phyloP scores from a whole-genome alignment of 2,329 filamentous ascomycete genomes.

The Penicillium fuscoglaucum region DNA sequence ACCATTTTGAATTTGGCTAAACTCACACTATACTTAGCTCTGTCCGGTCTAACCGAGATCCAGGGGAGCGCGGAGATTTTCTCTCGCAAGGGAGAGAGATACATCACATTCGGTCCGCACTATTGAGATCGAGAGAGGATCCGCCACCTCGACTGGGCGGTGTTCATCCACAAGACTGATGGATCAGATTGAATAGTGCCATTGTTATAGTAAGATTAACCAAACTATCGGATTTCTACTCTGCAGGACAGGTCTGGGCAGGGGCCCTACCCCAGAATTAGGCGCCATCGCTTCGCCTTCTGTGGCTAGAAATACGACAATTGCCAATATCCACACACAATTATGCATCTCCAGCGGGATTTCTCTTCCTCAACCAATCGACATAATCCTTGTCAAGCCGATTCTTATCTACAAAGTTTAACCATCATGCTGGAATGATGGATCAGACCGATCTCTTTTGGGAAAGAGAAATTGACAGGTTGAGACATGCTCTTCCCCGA shows the following conservation, averaged over 20 bases:
- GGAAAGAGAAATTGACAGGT: constrained; percentile 16
- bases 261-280: constrained; percentile 5
- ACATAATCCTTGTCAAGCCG: neutral
- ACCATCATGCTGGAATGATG: constrained; percentile 20
- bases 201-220: constrained; percentile 19
- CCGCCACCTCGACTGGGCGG: constrained; percentile 1
- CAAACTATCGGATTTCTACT: constrained; percentile 11
- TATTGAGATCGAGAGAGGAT: constrained; percentile 15
- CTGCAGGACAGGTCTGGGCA: constrained; percentile 2
- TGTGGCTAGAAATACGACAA: neutral
- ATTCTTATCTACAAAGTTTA: constrained; percentile 16
- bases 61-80: constrained; percentile 5
- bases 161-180: constrained; percentile 12
- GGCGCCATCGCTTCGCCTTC: neutral
- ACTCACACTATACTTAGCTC: neutral
- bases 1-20: neutral
- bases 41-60: neutral
- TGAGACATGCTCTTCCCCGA: constrained; percentile 13
- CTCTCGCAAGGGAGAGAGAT: constrained; percentile 9
- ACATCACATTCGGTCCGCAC: constrained; percentile 21
- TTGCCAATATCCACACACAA: constrained; percentile 4
- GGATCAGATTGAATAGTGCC: constrained; percentile 24
- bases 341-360: neutral
- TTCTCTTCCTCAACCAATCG: constrained; percentile 2
- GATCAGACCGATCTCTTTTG: constrained; percentile 19